Percentiles rank a stretch among this genome's conserved stretches.
Conservation (phyloP, 164 flowering plant genomes). For the Magnolia changhungtana region DNA sequence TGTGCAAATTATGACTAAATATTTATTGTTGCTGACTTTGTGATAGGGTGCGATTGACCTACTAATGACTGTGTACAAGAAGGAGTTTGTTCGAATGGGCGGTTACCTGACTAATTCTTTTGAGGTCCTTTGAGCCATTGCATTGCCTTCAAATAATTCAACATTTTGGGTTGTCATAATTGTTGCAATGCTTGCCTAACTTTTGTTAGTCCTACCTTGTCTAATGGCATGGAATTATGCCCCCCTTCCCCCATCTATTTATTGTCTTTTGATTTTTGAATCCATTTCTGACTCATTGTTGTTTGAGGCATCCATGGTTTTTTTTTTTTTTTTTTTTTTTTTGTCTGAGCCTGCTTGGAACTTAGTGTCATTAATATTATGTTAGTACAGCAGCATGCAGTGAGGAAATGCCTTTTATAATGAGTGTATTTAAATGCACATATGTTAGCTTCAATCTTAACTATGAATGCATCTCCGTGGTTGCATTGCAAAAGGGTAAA, state of each 20-base stretch:
- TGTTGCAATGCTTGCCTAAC: not conserved
- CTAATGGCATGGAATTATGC: not conserved
- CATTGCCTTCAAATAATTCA: not conserved
- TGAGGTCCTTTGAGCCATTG: constrained; percentile 29
- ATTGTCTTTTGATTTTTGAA: not conserved
- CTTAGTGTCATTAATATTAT: too few relatives aligned
- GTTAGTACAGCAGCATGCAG: too few relatives aligned
- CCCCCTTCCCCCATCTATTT: not conserved
- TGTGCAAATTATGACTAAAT: not conserved
- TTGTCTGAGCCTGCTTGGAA: too few relatives aligned
- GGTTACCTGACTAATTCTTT: constrained; percentile 48
- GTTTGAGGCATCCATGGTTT: too few relatives aligned
- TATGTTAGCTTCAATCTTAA: too few relatives aligned
- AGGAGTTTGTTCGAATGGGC: constrained; percentile 47
- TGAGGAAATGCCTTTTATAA: too few relatives aligned
- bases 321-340: too few relatives aligned
- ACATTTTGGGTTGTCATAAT: not conserved
- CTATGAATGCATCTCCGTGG: too few relatives aligned
- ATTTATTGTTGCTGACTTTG: not conserved
- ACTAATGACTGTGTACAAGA: constrained; percentile 47
- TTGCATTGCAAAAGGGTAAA: too few relatives aligned
- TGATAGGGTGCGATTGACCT: constrained; percentile 50
- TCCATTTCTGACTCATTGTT: not conserved
- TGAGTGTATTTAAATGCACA: too few relatives aligned
- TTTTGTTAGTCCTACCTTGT: not conserved